These are phyloP conservation scores for Escallonia herrerae DNA, from an alignment of 129 eudicot genomes.

Conservation along the genomic window DNA sequence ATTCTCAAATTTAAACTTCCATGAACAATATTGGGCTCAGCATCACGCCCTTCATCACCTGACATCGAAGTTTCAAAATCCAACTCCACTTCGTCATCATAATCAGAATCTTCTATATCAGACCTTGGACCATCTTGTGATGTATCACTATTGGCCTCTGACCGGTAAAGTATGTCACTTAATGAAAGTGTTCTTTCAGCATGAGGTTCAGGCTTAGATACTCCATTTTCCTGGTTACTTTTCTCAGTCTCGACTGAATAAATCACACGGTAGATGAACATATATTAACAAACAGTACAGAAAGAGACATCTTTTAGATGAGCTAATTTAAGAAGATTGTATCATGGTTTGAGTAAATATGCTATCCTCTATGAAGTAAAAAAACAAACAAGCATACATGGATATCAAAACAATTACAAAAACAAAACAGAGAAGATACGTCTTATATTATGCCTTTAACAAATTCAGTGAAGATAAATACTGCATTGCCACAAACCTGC, in stretches of 20 bases:
- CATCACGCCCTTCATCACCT: constrained; percentile 68
- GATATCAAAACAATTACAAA: not conserved
- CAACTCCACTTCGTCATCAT: constrained; percentile 75
- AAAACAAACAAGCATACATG: too few species aligned
- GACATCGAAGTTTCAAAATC: constrained; percentile 74
- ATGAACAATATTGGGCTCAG: constrained; percentile 43
- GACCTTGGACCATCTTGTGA: constrained; percentile 58
- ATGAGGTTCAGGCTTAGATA: constrained; percentile 31
- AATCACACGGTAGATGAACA: not conserved
- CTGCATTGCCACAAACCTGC: constrained; percentile 49
- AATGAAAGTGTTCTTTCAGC: constrained; percentile 51
- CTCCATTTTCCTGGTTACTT: constrained; percentile 38
- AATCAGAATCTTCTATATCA: constrained; percentile 85
- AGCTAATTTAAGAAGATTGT: too few species aligned
- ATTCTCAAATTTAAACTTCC: constrained; percentile 57
- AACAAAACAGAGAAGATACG: not conserved
- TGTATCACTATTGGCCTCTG: constrained; percentile 68
- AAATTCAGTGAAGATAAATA: too few species aligned
- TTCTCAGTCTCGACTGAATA: constrained; percentile 48
- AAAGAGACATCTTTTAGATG: too few species aligned
- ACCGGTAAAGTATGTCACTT: constrained; percentile 68
- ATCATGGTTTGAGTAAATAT: too few species aligned
- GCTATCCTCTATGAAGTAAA: too few species aligned
- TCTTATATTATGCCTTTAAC: too few species aligned
- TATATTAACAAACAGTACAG: not conserved